A percentile compares a stretch with the other conserved stretches of the same genome.
Evolutionary conservation across 192 early-diverging fungal genomes (phyloP).

Genomic region (Cladochytrium replicatum): DNA sequence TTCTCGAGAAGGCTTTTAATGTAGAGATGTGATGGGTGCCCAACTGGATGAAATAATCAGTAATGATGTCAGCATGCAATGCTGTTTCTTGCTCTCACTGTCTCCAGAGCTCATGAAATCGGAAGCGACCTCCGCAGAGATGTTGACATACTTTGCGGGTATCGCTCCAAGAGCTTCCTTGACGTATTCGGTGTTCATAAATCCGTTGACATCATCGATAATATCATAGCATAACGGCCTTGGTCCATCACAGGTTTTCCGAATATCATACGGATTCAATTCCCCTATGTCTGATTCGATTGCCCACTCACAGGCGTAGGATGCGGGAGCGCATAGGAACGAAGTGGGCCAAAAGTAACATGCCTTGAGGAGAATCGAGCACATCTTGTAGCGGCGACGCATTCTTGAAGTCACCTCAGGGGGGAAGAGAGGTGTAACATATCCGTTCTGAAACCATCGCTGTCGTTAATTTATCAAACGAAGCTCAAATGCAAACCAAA

Average conservation of each 20-base stretch:
- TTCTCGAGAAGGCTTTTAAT: conserved; percentile 56
- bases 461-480: no score
- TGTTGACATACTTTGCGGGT: conserved; percentile 34
- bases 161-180: conserved; percentile 64
- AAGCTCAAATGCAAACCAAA: no score
- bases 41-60: no score
- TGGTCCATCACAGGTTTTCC: conserved; percentile 66
- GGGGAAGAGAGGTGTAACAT: no score
- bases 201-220: conserved; percentile 65
- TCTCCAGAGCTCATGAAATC: conserved; percentile 76
- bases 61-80: no score
- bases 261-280: conserved; percentile 89
- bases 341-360: no score
- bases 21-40: conserved; percentile 60
- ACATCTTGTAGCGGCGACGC: no score
- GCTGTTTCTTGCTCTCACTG: no score
- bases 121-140: conserved; percentile 14
- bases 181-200: conserved; percentile 65
- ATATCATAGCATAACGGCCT: conserved; percentile 83
- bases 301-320: background rate
- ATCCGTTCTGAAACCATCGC: no score
- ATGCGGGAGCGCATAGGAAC: no score
- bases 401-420: no score
- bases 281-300: background rate
- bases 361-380: no score